These are phyloP conservation scores for Gossypium stocksii DNA, from an alignment of 345 rosid species.

Conservation along the genomic window DNA sequence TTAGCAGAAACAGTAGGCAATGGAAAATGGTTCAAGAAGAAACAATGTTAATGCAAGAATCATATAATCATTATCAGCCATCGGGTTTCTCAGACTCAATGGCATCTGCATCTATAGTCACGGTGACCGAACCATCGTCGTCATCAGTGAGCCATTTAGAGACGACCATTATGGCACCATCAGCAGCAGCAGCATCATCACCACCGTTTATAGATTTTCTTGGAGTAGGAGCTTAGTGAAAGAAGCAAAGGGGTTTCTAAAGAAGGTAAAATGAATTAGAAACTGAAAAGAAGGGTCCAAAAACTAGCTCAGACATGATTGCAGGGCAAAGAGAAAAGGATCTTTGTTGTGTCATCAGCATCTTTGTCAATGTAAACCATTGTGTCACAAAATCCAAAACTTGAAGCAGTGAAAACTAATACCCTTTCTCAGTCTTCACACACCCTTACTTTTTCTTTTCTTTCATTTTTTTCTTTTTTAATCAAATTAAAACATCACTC, in stretches of 20 bases:
- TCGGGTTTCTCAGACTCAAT: slow-evolving; percentile 33
- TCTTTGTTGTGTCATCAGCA: slow-evolving; percentile 6
- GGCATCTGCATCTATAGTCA: slow-evolving; percentile 41
- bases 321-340: slow-evolving; percentile 3
- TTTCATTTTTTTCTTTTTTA: background rate
- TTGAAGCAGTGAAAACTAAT: slow-evolving; percentile 6
- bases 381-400: slow-evolving; percentile 12
- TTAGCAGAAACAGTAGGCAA: slow-evolving; percentile 16
- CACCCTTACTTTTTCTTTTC: background rate
- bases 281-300: slow-evolving; percentile 6
- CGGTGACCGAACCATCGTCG: slow-evolving; percentile 39
- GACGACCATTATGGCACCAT: background rate
- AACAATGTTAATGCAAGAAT: slow-evolving; percentile 24
- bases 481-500: too few relatives aligned
- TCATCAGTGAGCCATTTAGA: slow-evolving; percentile 28
- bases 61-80: slow-evolving; percentile 21
- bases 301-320: slow-evolving; percentile 10
- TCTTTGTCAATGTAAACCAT: slow-evolving; percentile 15
- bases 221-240: slow-evolving; percentile 42
- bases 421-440: slow-evolving; percentile 3
- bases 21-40: slow-evolving; percentile 25
- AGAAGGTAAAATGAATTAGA: slow-evolving; percentile 9
- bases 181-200: slow-evolving; percentile 20
- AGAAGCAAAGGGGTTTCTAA: slow-evolving; percentile 12
- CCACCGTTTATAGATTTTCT: slow-evolving; percentile 64